Conservation (phyloP, 176 grass and related monocot species). For the Thalia dealbata region DNA sequence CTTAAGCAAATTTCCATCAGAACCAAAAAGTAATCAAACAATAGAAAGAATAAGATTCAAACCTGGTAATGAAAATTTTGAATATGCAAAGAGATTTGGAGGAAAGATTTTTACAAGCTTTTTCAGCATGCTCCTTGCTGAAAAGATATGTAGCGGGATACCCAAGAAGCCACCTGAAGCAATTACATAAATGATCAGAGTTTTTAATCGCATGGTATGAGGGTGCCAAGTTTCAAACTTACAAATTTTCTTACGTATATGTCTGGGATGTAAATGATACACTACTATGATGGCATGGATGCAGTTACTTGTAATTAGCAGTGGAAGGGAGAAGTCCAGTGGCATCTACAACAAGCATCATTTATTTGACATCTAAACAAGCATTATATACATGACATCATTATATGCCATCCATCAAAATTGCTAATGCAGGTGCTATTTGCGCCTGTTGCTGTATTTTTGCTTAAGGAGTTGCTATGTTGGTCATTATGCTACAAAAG, state of each 20-base stretch:
- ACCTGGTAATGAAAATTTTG: slow-evolving; percentile 56
- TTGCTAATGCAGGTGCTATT: too few relatives aligned
- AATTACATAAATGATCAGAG: not conserved
- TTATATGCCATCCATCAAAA: too few relatives aligned
- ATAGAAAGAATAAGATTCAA: slow-evolving; percentile 5
- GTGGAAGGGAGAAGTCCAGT: too few relatives aligned
- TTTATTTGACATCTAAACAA: too few relatives aligned
- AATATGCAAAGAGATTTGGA: slow-evolving; percentile 66
- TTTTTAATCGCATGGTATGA: not conserved
- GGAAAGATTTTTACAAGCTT: slow-evolving; percentile 34
- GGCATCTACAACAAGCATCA: too few relatives aligned
- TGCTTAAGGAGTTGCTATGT: too few relatives aligned
- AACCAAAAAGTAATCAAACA: slow-evolving; percentile 1
- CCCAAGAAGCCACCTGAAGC: slow-evolving; percentile 78
- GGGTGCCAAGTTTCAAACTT: not conserved
- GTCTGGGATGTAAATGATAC: not conserved
- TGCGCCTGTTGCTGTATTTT: too few relatives aligned
- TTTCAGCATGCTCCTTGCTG: slow-evolving; percentile 36
- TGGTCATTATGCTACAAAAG: too few relatives aligned
- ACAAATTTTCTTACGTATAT: not conserved
- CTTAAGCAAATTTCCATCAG: not conserved
- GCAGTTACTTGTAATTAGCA: too few relatives aligned
- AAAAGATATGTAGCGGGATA: slow-evolving; percentile 83
- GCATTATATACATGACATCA: too few relatives aligned
- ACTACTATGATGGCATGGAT: too few relatives aligned